These are phyloP conservation scores for Penicillium steckii DNA, from an alignment of 495 filamentous ascomycete genomes.

Conservation along the genomic window DNA sequence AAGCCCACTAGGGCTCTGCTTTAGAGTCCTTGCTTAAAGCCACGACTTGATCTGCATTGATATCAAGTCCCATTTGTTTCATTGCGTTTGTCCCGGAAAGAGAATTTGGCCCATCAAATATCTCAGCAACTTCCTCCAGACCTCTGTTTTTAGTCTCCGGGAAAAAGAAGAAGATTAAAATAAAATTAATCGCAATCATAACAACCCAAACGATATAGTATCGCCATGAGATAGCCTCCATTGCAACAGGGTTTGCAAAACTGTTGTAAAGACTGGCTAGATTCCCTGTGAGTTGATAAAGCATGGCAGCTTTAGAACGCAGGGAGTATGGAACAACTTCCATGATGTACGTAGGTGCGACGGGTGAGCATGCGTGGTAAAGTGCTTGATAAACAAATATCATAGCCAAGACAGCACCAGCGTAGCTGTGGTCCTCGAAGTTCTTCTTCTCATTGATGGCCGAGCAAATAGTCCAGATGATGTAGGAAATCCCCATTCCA, in stretches of 20 bases:
- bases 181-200: slow-evolving; percentile 57
- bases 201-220: slow-evolving; percentile 62
- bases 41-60: slow-evolving; percentile 10
- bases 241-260: slow-evolving; percentile 61
- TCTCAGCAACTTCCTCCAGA: slow-evolving; percentile 63
- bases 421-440: slow-evolving; percentile 44
- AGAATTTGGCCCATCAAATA: slow-evolving; percentile 60
- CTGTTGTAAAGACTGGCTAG: slow-evolving; percentile 47
- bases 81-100: slow-evolving; percentile 23
- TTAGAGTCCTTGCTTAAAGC: slow-evolving; percentile 4
- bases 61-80: slow-evolving; percentile 16
- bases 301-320: slow-evolving; percentile 67
- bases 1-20: too few relatives aligned
- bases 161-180: slow-evolving; percentile 64
- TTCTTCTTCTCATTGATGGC: slow-evolving; percentile 50
- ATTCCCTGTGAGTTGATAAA: slow-evolving; percentile 61
- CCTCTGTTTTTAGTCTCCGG: slow-evolving; percentile 64
- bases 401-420: slow-evolving; percentile 59
- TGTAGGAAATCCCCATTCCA: slow-evolving; percentile 58
- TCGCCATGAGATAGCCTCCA: slow-evolving; percentile 57
- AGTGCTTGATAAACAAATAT: slow-evolving; percentile 33
- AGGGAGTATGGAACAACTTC: slow-evolving; percentile 68
- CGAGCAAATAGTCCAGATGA: slow-evolving; percentile 58
- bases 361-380: slow-evolving; percentile 50
- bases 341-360: slow-evolving; percentile 61